A percentile compares a stretch with the other conserved stretches of the same genome.
Evolutionary conservation across 805 yeast species (phyloP).

Genomic region (Yarrowia deformans): DNA sequence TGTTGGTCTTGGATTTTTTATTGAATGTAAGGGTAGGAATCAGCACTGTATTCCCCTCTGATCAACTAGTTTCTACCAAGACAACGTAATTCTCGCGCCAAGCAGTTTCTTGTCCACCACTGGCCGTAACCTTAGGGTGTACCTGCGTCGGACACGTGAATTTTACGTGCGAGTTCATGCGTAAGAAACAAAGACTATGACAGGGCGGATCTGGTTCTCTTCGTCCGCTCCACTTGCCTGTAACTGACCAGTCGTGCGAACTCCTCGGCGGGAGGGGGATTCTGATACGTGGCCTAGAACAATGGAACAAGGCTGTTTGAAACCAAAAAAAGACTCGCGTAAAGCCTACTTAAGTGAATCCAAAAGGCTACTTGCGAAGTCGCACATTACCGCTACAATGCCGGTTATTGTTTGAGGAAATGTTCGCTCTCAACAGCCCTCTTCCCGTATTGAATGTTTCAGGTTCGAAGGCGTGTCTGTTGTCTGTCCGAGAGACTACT

Average conservation of each 20-base stretch:
- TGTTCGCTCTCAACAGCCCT: not conserved
- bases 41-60: not conserved
- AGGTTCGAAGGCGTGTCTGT: not conserved
- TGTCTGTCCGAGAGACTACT: too few species aligned
- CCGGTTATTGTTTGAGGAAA: not conserved
- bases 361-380: not conserved
- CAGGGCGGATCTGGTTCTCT: not conserved
- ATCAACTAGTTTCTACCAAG: not conserved
- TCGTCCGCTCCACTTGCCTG: not conserved
- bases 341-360: slow-evolving; percentile 5
- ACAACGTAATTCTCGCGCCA: not conserved
- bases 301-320: not conserved
- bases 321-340: slow-evolving; percentile 10
- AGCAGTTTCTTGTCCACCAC: not conserved
- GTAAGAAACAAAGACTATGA: not conserved
- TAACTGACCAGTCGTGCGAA: not conserved
- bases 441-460: not conserved
- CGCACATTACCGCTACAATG: not conserved
- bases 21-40: not conserved
- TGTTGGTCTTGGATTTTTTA: not conserved
- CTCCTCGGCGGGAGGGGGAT: not conserved
- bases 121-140: slow-evolving; percentile 21
- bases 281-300: not conserved
- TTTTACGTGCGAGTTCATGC: slow-evolving; percentile 12
- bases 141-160: slow-evolving; percentile 30